phyloP scores from a whole-genome alignment of 2,329 filamentous ascomycete species.

The Byssothecium circinans region DNA sequence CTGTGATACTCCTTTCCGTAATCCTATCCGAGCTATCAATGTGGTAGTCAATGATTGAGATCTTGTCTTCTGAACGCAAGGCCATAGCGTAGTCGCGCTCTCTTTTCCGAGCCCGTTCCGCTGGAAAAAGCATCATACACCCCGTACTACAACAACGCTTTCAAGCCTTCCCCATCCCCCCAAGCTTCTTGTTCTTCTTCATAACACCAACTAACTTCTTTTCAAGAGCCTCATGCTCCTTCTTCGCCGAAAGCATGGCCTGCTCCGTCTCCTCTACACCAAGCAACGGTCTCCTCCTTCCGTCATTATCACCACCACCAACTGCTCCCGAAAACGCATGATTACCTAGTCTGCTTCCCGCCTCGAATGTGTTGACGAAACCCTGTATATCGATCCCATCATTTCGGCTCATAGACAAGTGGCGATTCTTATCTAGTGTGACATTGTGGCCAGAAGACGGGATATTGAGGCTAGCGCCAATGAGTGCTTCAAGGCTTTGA shows the following conservation, averaged over 20 bases:
- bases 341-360: slow-evolving; percentile 16
- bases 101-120: background rate
- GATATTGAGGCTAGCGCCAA: slow-evolving; percentile 35
- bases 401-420: slow-evolving; percentile 15
- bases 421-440: slow-evolving; percentile 25
- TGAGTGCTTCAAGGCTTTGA: slow-evolving; percentile 39
- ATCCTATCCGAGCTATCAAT: too few species aligned
- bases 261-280: slow-evolving; percentile 41
- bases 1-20: too few species aligned
- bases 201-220: slow-evolving; percentile 40
- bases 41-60: too few species aligned
- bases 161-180: slow-evolving; percentile 6
- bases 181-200: slow-evolving; percentile 42
- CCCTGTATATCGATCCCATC: slow-evolving; percentile 26
- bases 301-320: background rate
- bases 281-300: slow-evolving; percentile 31
- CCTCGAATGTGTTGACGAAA: slow-evolving; percentile 27
- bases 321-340: slow-evolving; percentile 2
- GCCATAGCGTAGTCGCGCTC: too few species aligned
- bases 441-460: slow-evolving; percentile 23
- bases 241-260: slow-evolving; percentile 37
- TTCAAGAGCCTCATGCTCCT: slow-evolving; percentile 41
- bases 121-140: background rate
- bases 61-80: too few species aligned
- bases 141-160: background rate